These are phyloP conservation scores for Brassica carinata DNA, from an alignment of 345 rosid genomes.

Conservation along the genomic window DNA sequence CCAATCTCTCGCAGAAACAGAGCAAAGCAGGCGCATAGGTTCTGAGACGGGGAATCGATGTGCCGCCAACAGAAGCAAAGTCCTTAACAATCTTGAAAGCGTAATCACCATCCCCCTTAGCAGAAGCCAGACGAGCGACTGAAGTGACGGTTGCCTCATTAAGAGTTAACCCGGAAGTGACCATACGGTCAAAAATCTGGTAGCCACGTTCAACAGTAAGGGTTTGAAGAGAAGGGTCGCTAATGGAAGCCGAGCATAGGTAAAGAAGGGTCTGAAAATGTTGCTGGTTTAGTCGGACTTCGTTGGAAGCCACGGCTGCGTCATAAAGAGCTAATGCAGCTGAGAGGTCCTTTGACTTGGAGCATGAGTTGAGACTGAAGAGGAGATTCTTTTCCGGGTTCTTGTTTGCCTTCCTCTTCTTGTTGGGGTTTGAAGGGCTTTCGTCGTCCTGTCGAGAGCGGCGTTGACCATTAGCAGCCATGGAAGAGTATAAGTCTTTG, in stretches of 20 bases:
- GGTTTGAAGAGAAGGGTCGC: constrained; percentile 32
- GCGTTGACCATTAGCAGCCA: constrained; percentile 40
- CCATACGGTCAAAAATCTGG: constrained; percentile 63
- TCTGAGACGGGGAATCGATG: constrained; percentile 60
- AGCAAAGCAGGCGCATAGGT: constrained; percentile 75
- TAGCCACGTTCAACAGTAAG: constrained; percentile 52
- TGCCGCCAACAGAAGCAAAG: constrained; percentile 46
- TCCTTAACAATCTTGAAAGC: constrained; percentile 68
- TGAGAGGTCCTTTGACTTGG: constrained; percentile 63
- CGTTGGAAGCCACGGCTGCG: constrained; percentile 41
- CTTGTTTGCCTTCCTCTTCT: constrained; percentile 47
- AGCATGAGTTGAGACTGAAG: constrained; percentile 55
- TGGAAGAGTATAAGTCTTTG: constrained; percentile 27
- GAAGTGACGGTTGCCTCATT: constrained; percentile 78
- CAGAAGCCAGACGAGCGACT: constrained; percentile 66
- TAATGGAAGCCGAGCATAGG: constrained; percentile 54
- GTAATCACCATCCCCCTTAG: constrained; percentile 73
- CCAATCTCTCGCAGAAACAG: constrained; percentile 66
- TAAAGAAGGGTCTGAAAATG: constrained; percentile 75
- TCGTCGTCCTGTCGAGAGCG: constrained; percentile 25
- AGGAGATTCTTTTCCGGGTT: constrained; percentile 64
- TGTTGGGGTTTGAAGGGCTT: constrained; percentile 37
- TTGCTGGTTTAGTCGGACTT: constrained; percentile 53
- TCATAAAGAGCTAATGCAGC: constrained; percentile 72
- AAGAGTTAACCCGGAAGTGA: constrained; percentile 49